Evolutionary conservation across 2,329 filamentous ascomycete species (phyloP), one percentile per base, ranked within the genome.

Genomic region (Microsporum audouinii): DNA sequence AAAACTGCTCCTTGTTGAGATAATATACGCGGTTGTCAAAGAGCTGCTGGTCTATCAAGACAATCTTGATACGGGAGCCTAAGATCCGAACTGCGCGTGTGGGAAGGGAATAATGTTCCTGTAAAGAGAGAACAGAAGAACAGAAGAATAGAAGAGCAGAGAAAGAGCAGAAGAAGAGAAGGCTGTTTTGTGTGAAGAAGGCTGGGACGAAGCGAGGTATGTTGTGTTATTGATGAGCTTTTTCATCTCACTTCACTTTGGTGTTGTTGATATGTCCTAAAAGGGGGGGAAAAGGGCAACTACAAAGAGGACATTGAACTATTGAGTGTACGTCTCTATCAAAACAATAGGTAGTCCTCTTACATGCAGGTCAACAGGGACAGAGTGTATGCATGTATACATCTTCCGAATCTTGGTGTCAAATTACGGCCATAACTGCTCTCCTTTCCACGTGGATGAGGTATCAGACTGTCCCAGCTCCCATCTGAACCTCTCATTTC

Each of bases 401-500:
- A 36, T 39, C 23, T 39, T 12, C 17, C 23, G 38, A 17, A 27
- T 39, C 1, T 12, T 17, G 51, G 5, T 14, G 4, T 36, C 8
- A 23, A 14, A 41, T 47, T 53, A 82, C 27, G 81, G 80, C 88
- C 88, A 91, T 39, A 88, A 72, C 73, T 91, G 87, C 10, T 82
- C 79, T 68, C 80, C 80, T 66, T 82, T 82, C 90, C 74, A 76
- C 17, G 17, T 33, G 5, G 33, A 39, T 2, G 6, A 73, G 39
- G 68, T 69, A 14, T 71, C 74, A 60, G 76, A 73, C 66, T 74
- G 72, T 4, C 81, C 77, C 66, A 84, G 82, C 31, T 79, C 84
- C 75, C 91, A 92, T 63, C 82, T 76, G 78, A 84, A 88, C 68
- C 91, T 79, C 65, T 80, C 78, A 10, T 80, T 79, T 63, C 82